Percentiles rank a stretch among this genome's conserved stretches.
Conservation (phyloP, 2,329 filamentous ascomycete genomes). For the Hymenoscyphus fructigenus region DNA sequence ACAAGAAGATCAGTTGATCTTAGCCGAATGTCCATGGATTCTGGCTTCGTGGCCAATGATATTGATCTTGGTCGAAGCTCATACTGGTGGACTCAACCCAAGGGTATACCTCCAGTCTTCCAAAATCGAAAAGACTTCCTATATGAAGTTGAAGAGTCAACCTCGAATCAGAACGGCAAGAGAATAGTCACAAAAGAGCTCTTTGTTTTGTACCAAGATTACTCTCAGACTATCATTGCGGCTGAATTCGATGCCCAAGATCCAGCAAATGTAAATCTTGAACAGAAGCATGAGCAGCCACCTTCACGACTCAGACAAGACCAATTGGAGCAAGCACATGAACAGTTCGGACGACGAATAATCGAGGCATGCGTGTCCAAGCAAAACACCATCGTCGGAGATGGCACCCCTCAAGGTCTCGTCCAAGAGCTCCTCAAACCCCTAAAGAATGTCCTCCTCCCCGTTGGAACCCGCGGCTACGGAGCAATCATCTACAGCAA, state of each 20-base stretch:
- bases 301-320: slow-evolving; percentile 84
- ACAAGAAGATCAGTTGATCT: slow-evolving; percentile 65
- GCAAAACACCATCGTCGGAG: slow-evolving; percentile 78
- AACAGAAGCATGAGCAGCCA: slow-evolving; percentile 84
- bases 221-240: slow-evolving; percentile 89
- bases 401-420: slow-evolving; percentile 77
- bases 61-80: slow-evolving; percentile 73
- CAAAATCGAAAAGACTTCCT: slow-evolving; percentile 82
- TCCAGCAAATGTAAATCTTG: slow-evolving; percentile 68
- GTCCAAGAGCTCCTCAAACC: slow-evolving; percentile 77
- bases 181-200: slow-evolving; percentile 75
- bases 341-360: slow-evolving; percentile 77
- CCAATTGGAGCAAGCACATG: slow-evolving; percentile 84
- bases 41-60: slow-evolving; percentile 84
- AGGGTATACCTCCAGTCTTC: slow-evolving; percentile 75
- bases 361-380: slow-evolving; percentile 66
- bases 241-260: slow-evolving; percentile 76
- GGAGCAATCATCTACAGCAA: slow-evolving; percentile 94
- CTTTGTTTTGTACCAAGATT: slow-evolving; percentile 90
- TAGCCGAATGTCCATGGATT: slow-evolving; percentile 70
- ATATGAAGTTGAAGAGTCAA: slow-evolving; percentile 78
- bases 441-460: slow-evolving; percentile 70
- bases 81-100: slow-evolving; percentile 85
- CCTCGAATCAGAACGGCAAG: slow-evolving; percentile 67
- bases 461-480: slow-evolving; percentile 85